These are phyloP conservation scores for Delphinella strobiligena DNA, from an alignment of 2,329 filamentous ascomycete species.

Conservation along the genomic window DNA sequence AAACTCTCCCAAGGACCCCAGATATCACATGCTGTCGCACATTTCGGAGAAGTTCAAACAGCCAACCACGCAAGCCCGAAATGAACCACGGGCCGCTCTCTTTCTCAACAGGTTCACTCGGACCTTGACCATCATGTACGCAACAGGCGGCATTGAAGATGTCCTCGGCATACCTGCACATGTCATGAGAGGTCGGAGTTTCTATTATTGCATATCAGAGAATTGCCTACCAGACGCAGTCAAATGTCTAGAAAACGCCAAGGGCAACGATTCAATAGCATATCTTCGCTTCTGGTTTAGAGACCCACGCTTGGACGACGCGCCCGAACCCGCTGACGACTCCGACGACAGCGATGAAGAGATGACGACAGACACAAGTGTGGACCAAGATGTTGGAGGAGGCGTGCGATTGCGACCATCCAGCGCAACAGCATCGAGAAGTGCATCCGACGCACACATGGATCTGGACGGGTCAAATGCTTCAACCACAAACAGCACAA, in stretches of 20 bases:
- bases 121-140: constrained; percentile 75
- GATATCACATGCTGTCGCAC: constrained; percentile 82
- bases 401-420: constrained; percentile 29
- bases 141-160: constrained; percentile 62
- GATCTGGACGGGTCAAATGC: constrained; percentile 22
- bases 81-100: constrained; percentile 71
- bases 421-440: too few species aligned
- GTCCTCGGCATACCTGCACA: constrained; percentile 62
- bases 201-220: constrained; percentile 76
- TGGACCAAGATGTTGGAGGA: constrained; percentile 36
- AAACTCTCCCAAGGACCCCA: constrained; percentile 67
- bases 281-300: constrained; percentile 79
- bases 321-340: constrained; percentile 34
- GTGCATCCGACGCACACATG: constrained; percentile 30
- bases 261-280: constrained; percentile 82
- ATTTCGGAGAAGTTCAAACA: constrained; percentile 65
- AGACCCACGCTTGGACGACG: constrained; percentile 50
- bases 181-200: constrained; percentile 62
- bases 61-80: constrained; percentile 43
- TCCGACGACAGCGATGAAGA: constrained; percentile 31
- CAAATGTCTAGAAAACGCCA: constrained; percentile 69
- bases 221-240: constrained; percentile 67
- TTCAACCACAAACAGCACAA: constrained; percentile 35
- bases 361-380: constrained; percentile 37
- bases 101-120: constrained; percentile 80